Evolutionary conservation across 257 asterid genomes (phyloP), one percentile per base, ranked within the genome.

Genomic region (Echites panduratus): DNA sequence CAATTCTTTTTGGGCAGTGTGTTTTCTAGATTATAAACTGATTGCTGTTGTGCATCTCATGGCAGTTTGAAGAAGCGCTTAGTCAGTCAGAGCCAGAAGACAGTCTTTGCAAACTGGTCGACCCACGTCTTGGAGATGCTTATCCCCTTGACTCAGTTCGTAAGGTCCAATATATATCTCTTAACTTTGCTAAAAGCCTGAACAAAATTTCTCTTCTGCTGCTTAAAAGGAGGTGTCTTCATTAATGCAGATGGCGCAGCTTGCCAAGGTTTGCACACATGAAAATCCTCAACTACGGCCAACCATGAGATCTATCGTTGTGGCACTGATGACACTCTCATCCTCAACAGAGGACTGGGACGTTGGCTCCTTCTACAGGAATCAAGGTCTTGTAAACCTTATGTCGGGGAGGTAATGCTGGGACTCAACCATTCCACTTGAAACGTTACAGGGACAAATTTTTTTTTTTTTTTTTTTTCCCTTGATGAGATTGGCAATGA

Each of bases 281-380:
- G 97, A 93, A 73, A 89, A 81, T 71, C 95, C 98, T 72, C 90
- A 90, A 76, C 85, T 89, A 14, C 87, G 98, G 48, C 97, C 97
- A 8, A 87, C 87, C 72, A 93, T 90, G 97, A 81, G 97, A 74
- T 93, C 98, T 12, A 87, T 90, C 11, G 98, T 90, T 8, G 98
- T 93, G 16, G 97, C 96, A 0, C 70, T 93, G 72, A 93, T 93
- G 98, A 90, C 96, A 4, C 97, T 90, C 11, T 89, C 96, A 13
- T 93, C 98, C 8, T 59, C 96, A 2, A 90, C 96, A 5, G 98
- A 90, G 64, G 96, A 93, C 56, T 90, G 98, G 97, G 98, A 90
- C 61, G 87, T 88, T 12, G 96, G 93, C 56, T 70, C 90, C 40
- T 90, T 92, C 86, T 93, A 90, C 20, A 93, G 91, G 44, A 89